A percentile compares a stretch with the other conserved stretches of the same genome.
phyloP scores from a whole-genome alignment of 306 rosid genomes.

The Adenanthera pavonina region DNA sequence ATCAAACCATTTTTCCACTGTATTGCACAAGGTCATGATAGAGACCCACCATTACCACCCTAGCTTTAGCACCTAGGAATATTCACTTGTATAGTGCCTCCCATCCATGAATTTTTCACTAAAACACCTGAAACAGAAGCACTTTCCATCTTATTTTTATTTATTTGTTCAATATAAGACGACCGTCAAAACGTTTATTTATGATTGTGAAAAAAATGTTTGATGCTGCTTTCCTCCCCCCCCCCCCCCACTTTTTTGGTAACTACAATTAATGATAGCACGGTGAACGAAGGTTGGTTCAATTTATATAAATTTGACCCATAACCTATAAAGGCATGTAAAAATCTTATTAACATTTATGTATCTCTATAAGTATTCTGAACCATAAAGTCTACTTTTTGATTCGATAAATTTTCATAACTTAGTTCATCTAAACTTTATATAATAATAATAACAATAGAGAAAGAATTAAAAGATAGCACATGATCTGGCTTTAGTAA shows the following conservation, averaged over 20 bases:
- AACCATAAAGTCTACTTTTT: too few species aligned
- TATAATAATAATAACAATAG: too few species aligned
- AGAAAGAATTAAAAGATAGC: background rate
- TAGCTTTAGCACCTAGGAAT: background rate
- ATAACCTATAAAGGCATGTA: too few species aligned
- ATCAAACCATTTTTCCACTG: constrained; percentile 24
- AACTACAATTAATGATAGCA: too few species aligned
- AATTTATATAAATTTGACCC: too few species aligned
- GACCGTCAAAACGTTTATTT: background rate
- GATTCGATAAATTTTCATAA: too few species aligned
- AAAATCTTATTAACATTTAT: too few species aligned
- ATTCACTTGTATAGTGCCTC: background rate
- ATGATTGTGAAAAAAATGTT: too few species aligned
- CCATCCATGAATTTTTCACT: background rate
- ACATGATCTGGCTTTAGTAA: background rate
- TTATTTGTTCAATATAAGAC: background rate
- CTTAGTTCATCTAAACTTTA: too few species aligned
- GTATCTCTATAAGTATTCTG: too few species aligned
- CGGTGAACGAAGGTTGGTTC: too few species aligned
- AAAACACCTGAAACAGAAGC: background rate
- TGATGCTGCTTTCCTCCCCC: too few species aligned
- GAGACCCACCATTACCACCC: background rate
- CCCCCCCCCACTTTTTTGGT: background rate
- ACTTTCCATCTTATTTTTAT: background rate
- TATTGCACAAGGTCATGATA: background rate